phyloP scores from a whole-genome alignment of 202 grass and related monocot genomes.

The Zoysia matrella region DNA sequence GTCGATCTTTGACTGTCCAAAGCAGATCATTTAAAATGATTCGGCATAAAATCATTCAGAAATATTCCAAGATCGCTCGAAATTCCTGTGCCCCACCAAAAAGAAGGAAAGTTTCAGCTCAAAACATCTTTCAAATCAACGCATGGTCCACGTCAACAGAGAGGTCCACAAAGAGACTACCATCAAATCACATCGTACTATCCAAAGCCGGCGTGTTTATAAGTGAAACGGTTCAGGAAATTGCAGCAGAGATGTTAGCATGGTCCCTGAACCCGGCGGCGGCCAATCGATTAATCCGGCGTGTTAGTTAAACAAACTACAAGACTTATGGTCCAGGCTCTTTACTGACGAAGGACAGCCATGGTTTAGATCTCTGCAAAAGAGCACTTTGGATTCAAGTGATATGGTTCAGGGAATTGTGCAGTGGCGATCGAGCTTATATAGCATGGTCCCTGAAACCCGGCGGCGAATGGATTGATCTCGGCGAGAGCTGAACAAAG shows the following conservation, averaged over 20 bases:
- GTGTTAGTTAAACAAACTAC: neutral
- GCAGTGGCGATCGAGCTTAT: neutral
- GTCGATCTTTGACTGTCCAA: slow-evolving; percentile 34
- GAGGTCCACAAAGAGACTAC: slow-evolving; percentile 37
- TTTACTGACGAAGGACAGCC: neutral
- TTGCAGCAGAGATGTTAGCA: neutral
- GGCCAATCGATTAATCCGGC: slow-evolving; percentile 6
- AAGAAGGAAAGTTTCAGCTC: slow-evolving; percentile 36
- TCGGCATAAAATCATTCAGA: slow-evolving; percentile 39
- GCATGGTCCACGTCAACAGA: slow-evolving; percentile 19
- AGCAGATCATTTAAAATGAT: slow-evolving; percentile 36
- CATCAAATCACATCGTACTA: slow-evolving; percentile 38
- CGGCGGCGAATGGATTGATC: slow-evolving; percentile 19
- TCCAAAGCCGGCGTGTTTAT: slow-evolving; percentile 25
- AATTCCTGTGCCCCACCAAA: slow-evolving; percentile 27
- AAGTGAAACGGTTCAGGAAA: slow-evolving; percentile 22
- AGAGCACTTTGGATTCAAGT: slow-evolving; percentile 19
- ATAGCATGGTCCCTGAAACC: slow-evolving; percentile 37
- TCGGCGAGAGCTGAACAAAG: neutral
- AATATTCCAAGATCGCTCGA: slow-evolving; percentile 45
- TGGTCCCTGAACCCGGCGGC: slow-evolving; percentile 31
- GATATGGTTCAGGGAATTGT: slow-evolving; percentile 21
- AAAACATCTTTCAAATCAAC: neutral
- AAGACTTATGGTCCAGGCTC: neutral
- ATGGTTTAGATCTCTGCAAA: slow-evolving; percentile 20